phyloP scores from a whole-genome alignment of 768 basidiomycete species.

The Leccinum fibrillosum region DNA sequence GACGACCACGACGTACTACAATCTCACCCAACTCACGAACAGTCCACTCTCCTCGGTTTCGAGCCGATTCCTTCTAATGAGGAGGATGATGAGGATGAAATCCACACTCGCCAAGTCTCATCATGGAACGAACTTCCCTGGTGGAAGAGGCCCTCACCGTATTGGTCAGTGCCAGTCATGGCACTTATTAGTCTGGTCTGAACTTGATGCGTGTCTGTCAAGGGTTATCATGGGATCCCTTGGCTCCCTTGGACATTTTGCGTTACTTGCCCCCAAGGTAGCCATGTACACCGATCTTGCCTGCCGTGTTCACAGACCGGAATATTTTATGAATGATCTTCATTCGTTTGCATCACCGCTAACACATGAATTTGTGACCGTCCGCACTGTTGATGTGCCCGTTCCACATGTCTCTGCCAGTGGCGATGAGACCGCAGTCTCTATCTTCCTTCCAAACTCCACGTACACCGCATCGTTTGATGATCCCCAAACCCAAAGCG shows the following conservation, averaged over 20 bases:
- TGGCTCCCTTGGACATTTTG: constrained; percentile 49
- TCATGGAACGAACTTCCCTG: constrained; percentile 47
- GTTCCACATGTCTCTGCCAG: not conserved
- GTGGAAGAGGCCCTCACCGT: constrained; percentile 73
- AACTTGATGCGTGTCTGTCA: not conserved
- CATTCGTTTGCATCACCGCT: not conserved
- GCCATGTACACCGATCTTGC: constrained; percentile 71
- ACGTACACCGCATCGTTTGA: not conserved
- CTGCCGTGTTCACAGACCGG: constrained; percentile 64
- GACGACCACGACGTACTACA: constrained; percentile 40
- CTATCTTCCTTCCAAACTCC: constrained; percentile 2
- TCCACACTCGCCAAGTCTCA: constrained; percentile 26
- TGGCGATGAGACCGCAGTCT: not conserved
- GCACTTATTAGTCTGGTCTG: not conserved
- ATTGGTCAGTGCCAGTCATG: constrained; percentile 51
- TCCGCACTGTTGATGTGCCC: not conserved
- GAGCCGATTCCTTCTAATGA: constrained; percentile 7
- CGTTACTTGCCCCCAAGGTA: constrained; percentile 64
- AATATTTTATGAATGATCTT: constrained; percentile 32
- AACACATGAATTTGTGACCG: not conserved
- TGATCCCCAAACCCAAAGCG: not conserved
- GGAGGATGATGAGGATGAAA: constrained; percentile 20
- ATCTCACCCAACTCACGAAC: constrained; percentile 38
- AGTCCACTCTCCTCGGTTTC: constrained; percentile 31
- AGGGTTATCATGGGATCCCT: constrained; percentile 64